These are phyloP conservation scores for Trametes cubensis DNA, from an alignment of 768 basidiomycete genomes.

Conservation along the genomic window DNA sequence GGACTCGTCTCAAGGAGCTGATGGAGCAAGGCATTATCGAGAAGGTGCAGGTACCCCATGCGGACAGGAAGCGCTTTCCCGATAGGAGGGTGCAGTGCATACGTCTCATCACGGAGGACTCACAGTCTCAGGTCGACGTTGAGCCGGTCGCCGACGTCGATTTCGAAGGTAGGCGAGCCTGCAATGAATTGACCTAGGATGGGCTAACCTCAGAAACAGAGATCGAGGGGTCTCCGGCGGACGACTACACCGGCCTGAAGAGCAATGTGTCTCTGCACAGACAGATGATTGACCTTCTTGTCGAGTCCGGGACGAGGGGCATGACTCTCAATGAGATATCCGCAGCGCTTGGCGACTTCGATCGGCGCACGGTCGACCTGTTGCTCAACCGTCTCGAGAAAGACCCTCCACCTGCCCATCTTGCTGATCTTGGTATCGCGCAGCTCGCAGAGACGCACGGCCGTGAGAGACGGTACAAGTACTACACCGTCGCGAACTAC, in stretches of 20 bases:
- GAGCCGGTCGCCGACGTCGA: conserved; percentile 8
- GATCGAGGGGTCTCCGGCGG: conserved; percentile 9
- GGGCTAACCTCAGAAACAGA: conserved; percentile 31
- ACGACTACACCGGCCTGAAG: conserved; percentile 40
- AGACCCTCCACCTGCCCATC: conserved; percentile 65
- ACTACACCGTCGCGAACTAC: conserved; percentile 77
- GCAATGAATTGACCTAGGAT: neutral
- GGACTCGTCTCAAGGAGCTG: conserved; percentile 71
- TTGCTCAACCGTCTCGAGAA: conserved; percentile 70
- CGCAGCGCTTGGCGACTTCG: conserved; percentile 63
- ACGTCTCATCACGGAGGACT: conserved; percentile 56
- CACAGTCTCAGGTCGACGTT: conserved; percentile 6
- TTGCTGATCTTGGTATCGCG: conserved; percentile 69
- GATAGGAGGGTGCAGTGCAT: conserved; percentile 62
- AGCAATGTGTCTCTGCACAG: conserved; percentile 72
- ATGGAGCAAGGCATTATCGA: conserved; percentile 75
- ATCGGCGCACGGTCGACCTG: conserved; percentile 83
- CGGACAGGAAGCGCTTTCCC: conserved; percentile 47
- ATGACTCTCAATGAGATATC: conserved; percentile 76
- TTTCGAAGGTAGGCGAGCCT: conserved; percentile 17
- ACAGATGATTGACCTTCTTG: conserved; percentile 75
- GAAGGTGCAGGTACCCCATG: conserved; percentile 68
- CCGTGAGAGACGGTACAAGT: conserved; percentile 84
- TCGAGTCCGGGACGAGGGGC: conserved; percentile 66
- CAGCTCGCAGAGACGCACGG: conserved; percentile 81